Percentiles rank a stretch among this genome's conserved stretches.
Conservation (phyloP, 2,329 filamentous ascomycete species). For the Ophiocordyceps camponoti-floridani region DNA sequence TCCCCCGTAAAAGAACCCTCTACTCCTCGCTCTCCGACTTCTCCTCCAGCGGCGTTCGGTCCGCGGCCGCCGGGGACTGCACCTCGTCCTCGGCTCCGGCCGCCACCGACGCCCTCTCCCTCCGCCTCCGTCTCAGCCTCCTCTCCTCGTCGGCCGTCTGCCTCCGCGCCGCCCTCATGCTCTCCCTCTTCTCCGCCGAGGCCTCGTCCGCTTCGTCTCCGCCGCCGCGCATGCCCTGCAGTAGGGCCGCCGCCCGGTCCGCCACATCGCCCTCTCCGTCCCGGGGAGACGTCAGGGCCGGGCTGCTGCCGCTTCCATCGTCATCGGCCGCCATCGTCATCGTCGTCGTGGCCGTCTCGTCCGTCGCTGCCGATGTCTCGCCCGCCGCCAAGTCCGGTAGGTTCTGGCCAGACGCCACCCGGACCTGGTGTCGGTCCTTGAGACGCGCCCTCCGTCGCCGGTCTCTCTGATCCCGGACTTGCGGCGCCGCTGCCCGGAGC, state of each 20-base stretch:
- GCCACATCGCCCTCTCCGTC: slow-evolving; percentile 38
- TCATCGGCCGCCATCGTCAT: slow-evolving; percentile 22
- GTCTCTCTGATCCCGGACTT: slow-evolving; percentile 77
- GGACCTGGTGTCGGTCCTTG: slow-evolving; percentile 80
- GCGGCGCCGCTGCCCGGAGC: slow-evolving; percentile 77
- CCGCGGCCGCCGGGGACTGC: slow-evolving; percentile 1
- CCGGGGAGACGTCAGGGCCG: slow-evolving; percentile 24
- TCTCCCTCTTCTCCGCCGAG: slow-evolving; percentile 34
- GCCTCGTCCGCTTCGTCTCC: slow-evolving; percentile 25
- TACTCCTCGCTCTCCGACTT: slow-evolving; percentile 3
- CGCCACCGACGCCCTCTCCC: slow-evolving; percentile 33
- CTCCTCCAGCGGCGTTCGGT: slow-evolving; percentile 3
- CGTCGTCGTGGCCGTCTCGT: slow-evolving; percentile 18
- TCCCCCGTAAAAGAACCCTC: neutral
- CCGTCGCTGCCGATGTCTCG: slow-evolving; percentile 32
- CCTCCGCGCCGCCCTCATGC: slow-evolving; percentile 39
- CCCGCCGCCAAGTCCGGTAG: slow-evolving; percentile 54
- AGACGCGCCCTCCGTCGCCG: slow-evolving; percentile 70
- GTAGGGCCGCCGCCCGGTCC: slow-evolving; percentile 27
- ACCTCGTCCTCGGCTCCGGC: slow-evolving; percentile 9
- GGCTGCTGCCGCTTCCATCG: slow-evolving; percentile 33
- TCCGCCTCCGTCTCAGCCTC: too few relatives aligned
- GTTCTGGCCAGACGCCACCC: slow-evolving; percentile 74
- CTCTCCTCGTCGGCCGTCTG: slow-evolving; percentile 71
- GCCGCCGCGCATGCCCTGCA: slow-evolving; percentile 75